These are phyloP conservation scores for Xylariaceae sp. DNA, from an alignment of 2,329 filamentous ascomycete genomes.

Conservation along the genomic window DNA sequence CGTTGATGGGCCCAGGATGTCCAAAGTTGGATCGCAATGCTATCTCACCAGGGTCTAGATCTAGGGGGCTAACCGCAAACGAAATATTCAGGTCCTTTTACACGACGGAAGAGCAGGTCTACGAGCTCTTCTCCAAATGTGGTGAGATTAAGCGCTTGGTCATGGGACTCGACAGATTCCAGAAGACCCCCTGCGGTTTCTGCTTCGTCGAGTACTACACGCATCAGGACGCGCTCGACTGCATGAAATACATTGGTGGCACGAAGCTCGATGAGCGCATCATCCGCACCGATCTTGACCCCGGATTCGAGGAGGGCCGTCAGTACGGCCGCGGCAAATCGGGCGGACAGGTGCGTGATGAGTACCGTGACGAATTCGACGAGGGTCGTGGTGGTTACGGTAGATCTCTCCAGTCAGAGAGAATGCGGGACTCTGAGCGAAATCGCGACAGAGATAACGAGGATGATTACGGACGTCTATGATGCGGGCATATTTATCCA, in stretches of 20 bases:
- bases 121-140: conserved; percentile 92
- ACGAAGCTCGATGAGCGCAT: conserved; percentile 97
- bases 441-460: conserved; percentile 39
- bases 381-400: conserved; percentile 89
- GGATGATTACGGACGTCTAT: conserved; percentile 54
- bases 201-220: conserved; percentile 99
- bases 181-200: conserved; percentile 97
- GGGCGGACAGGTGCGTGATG: conserved; percentile 92
- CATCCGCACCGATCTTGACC: conserved; percentile 91
- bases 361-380: conserved; percentile 96
- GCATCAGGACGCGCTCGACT: conserved; percentile 93
- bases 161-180: conserved; percentile 95
- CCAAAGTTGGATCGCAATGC: not conserved
- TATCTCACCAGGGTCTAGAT: not conserved
- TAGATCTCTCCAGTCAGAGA: conserved; percentile 59
- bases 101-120: conserved; percentile 98
- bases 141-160: conserved; percentile 97
- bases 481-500: conserved; percentile 35
- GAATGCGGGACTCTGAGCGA: conserved; percentile 39
- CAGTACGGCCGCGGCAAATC: conserved; percentile 96
- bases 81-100: conserved; percentile 69
- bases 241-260: conserved; percentile 96
- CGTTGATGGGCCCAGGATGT: not conserved
- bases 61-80: conserved; percentile 11
- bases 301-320: conserved; percentile 90